A percentile compares a stretch with the other conserved stretches of the same genome.
Conservation (phyloP, 345 rosid genomes). For the Zanthoxylum bungeanum region DNA sequence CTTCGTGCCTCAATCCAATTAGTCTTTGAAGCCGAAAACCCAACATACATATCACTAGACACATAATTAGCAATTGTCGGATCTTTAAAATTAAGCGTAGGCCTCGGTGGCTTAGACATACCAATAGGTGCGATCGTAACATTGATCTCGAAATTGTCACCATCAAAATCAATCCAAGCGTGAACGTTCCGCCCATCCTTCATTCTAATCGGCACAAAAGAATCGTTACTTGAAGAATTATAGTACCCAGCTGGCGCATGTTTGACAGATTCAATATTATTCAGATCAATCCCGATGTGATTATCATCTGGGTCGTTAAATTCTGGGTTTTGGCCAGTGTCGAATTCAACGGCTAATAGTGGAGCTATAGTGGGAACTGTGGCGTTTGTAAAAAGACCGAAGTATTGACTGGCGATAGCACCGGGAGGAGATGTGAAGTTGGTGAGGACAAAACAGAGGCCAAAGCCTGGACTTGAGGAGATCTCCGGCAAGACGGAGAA, state of each 20-base stretch:
- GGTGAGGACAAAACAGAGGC: slow-evolving; percentile 80
- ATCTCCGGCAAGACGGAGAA: slow-evolving; percentile 49
- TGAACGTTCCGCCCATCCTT: slow-evolving; percentile 63
- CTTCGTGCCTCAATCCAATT: slow-evolving; percentile 67
- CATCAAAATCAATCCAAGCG: slow-evolving; percentile 90
- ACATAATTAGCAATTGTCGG: slow-evolving; percentile 70
- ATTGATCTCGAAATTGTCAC: slow-evolving; percentile 58
- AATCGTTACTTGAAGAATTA: slow-evolving; percentile 38
- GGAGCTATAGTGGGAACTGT: slow-evolving; percentile 42
- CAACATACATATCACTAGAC: slow-evolving; percentile 69
- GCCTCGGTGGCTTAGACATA: slow-evolving; percentile 48
- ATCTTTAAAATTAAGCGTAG: slow-evolving; percentile 53
- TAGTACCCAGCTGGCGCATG: slow-evolving; percentile 53
- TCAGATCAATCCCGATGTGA: slow-evolving; percentile 76
- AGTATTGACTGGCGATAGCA: slow-evolving; percentile 68
- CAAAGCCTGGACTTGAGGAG: slow-evolving; percentile 73
- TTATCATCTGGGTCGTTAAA: slow-evolving; percentile 62
- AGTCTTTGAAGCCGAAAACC: slow-evolving; percentile 77
- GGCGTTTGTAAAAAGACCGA: slow-evolving; percentile 59
- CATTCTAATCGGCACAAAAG: slow-evolving; percentile 55
- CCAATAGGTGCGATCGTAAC: slow-evolving; percentile 73
- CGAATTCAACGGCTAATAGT: slow-evolving; percentile 76
- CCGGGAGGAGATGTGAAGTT: slow-evolving; percentile 70
- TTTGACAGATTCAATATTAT: slow-evolving; percentile 39
- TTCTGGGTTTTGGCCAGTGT: slow-evolving; percentile 64